Conservation (phyloP, 176 grass and related monocot genomes). For the Poa pratensis region DNA sequence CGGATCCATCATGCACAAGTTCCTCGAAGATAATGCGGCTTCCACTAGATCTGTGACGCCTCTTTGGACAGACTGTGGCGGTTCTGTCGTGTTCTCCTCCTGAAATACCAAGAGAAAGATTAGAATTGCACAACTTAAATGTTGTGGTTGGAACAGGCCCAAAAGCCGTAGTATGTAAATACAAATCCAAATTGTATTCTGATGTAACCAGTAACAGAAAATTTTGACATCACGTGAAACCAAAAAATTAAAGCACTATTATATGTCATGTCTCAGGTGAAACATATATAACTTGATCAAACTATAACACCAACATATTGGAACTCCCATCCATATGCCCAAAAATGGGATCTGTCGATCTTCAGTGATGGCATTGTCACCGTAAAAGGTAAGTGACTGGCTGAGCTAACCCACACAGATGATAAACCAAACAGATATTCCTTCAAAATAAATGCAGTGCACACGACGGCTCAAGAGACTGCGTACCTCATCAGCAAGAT, state of each 20-base stretch:
- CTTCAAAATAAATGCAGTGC: background rate
- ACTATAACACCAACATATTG: background rate
- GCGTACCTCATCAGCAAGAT: constrained; percentile 88
- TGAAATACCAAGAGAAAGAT: constrained; percentile 39
- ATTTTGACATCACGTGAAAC: background rate
- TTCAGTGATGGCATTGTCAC: background rate
- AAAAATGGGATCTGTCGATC: background rate
- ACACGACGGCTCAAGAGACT: background rate
- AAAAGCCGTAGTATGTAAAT: background rate
- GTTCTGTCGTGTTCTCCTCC: constrained; percentile 87
- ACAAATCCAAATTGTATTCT: background rate
- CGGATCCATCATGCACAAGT: constrained; percentile 99
- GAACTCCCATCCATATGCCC: background rate
- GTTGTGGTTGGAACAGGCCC: background rate
- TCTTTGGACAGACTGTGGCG: constrained; percentile 88
- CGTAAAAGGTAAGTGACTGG: background rate
- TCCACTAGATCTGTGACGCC: constrained; percentile 90
- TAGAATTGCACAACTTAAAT: background rate
- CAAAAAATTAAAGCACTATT: background rate
- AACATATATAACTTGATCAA: background rate
- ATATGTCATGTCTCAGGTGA: background rate
- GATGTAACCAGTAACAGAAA: background rate
- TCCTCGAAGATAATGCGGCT: constrained; percentile 72
- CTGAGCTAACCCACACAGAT: background rate
- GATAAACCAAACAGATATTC: constrained; percentile 12